Conservation (phyloP, 164 flowering plant genomes). For the Tinospora cordifolia region DNA sequence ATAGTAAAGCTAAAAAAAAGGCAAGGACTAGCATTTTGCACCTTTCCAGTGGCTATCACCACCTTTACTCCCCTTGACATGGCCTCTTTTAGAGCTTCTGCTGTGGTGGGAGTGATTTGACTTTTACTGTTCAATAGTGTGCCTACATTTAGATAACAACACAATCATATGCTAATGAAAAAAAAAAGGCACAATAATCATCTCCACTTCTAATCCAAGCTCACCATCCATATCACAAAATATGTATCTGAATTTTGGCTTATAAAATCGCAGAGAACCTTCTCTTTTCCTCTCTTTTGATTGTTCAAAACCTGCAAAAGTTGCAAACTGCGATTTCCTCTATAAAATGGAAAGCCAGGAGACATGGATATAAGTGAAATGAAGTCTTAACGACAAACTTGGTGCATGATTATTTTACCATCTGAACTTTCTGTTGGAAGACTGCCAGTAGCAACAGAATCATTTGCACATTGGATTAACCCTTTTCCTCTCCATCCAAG, state of each 20-base stretch:
- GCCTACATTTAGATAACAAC: constrained; percentile 33
- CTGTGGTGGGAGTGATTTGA: constrained; percentile 49
- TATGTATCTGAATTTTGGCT: constrained; percentile 75
- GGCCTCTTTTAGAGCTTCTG: constrained; percentile 76
- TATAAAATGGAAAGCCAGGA: constrained; percentile 9
- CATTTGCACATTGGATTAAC: constrained; percentile 68
- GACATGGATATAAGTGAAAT: not conserved
- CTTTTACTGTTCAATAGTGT: constrained; percentile 88
- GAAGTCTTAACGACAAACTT: constrained; percentile 2
- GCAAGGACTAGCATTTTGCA: constrained; percentile 24
- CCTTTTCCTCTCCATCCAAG: constrained; percentile 97
- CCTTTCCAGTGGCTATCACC: constrained; percentile 97
- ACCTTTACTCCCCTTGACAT: constrained; percentile 73
- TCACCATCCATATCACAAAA: constrained; percentile 99
- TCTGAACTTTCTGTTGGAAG: constrained; percentile 29
- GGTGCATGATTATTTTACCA: constrained; percentile 37
- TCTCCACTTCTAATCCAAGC: constrained; percentile 11
- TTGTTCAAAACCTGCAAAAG: constrained; percentile 35
- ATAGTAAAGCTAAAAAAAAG: not conserved
- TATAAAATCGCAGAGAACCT: constrained; percentile 76
- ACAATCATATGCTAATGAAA: constrained; percentile 10
- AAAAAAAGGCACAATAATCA: constrained; percentile 2
- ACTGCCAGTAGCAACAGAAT: constrained; percentile 37
- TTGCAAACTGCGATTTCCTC: constrained; percentile 24
- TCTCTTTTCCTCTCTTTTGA: constrained; percentile 73